These are phyloP conservation scores for Pseudohyphozyma bogoriensis DNA, from an alignment of 768 basidiomycete species.

Conservation along the genomic window DNA sequence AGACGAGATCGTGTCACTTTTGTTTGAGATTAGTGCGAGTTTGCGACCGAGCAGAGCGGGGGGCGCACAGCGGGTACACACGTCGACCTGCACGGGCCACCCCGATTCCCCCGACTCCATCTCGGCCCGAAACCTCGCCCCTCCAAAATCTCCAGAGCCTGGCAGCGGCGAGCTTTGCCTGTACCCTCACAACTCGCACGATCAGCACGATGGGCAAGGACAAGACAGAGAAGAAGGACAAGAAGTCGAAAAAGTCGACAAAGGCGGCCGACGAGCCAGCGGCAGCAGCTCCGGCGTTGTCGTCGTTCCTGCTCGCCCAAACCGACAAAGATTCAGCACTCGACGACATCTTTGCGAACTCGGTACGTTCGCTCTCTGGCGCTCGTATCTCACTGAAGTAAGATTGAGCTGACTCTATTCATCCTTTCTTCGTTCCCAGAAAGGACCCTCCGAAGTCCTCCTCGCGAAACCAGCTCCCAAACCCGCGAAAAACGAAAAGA, in stretches of 20 bases:
- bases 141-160: no score
- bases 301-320: constrained; percentile 24
- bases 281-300: constrained; percentile 1
- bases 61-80: no score
- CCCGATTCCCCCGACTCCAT: no score
- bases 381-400: neutral
- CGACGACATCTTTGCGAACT: constrained; percentile 25
- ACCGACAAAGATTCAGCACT: constrained; percentile 12
- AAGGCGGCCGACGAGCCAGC: neutral
- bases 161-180: no score
- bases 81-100: no score
- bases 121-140: no score
- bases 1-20: no score
- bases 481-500: constrained; percentile 6
- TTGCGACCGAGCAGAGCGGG: no score
- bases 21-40: no score
- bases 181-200: no score
- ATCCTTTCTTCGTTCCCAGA: neutral
- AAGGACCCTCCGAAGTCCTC: constrained; percentile 16
- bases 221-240: neutral
- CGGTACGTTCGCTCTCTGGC: constrained; percentile 3
- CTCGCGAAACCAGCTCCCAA: neutral
- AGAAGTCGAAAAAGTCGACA: neutral
- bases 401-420: neutral
- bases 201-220: no score